Evolutionary conservation across 129 eudicot species (phyloP), one percentile per base, ranked within the genome.

Genomic region (Flaveria trinervia): DNA sequence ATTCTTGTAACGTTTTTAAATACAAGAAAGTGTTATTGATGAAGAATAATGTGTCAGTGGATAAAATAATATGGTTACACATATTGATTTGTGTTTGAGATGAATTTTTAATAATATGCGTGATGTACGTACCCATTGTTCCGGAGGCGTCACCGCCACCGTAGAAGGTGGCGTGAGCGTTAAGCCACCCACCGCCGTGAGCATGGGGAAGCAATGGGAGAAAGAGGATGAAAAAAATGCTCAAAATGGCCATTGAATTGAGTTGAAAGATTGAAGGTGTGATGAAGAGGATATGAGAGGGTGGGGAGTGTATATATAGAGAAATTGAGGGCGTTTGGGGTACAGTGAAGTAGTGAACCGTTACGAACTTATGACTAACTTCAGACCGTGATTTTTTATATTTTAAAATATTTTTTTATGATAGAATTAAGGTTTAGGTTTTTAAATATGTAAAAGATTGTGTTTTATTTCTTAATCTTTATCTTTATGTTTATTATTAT

Each of bases 71-170:
- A 30, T 30, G 3, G 36, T 30, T 30, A 30, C 36, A 30, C 0
- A 0, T 30, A 3, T 30, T 3, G 36, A 3, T 30, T 30, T 0
- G 4, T 30, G 36, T 30, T 30, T 30, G 36, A 30, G 36, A 30
- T 30, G 5, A 3, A 30, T 30, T 4, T 30, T 3, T 30, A 30
- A 3, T 30, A 30, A 30, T 43, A 60, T 64, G 36, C 50, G 62
- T 26, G 49, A 4, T 75, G 39, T 87, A 92, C 76, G 46, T 85
- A 92, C 97, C 97, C 97, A 92, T 92, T 67, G 97, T 92, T 41
- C 93, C 96, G 14, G 97, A 87, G 74, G 97, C 97, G 76, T 92
- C 97, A 74, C 97, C 90, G 1, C 97, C 97, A 6, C 96, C 97
- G 65, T 92, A 92, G 86, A 92, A 92, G 79, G 97, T 92, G 75